Percentiles rank a stretch among this genome's conserved stretches.
Evolutionary conservation across 1,284 basidiomycete genomes (phyloP).

Genomic region (Salmacisia buchloeana): DNA sequence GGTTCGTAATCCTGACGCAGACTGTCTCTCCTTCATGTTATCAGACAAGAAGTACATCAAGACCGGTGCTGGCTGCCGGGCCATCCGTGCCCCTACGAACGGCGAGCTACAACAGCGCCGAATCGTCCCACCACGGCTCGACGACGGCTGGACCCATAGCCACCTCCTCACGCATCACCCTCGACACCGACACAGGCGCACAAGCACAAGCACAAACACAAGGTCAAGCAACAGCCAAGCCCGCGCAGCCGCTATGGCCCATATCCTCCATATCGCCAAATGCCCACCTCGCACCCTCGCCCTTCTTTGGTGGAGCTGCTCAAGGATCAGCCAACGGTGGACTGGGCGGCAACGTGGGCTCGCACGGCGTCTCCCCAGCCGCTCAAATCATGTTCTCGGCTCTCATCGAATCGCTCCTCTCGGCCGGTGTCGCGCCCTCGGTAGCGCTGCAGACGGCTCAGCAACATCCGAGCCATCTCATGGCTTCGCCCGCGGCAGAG

Average conservation of each 20-base stretch:
- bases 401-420: not conserved
- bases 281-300: not conserved
- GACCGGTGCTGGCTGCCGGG: not conserved
- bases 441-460: not conserved
- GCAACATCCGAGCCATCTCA: not conserved
- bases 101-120: not conserved
- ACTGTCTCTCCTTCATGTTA: not conserved
- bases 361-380: not conserved
- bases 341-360: too few species aligned
- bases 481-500: not conserved
- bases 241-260: slow-evolving; percentile 11
- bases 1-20: not conserved
- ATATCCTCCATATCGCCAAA: not conserved
- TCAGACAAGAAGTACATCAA: not conserved
- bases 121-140: not conserved
- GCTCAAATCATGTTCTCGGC: slow-evolving; percentile 1
- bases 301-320: too few species aligned
- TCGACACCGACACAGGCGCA: slow-evolving; percentile 21
- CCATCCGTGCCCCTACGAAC: slow-evolving; percentile 1
- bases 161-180: slow-evolving; percentile 27
- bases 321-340: too few species aligned
- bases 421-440: not conserved
- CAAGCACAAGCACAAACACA: slow-evolving; percentile 18
- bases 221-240: slow-evolving; percentile 10
- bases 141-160: slow-evolving; percentile 18